Evolutionary conservation across 768 basidiomycete genomes (phyloP).

Genomic region (Dacryopinax spathularia): DNA sequence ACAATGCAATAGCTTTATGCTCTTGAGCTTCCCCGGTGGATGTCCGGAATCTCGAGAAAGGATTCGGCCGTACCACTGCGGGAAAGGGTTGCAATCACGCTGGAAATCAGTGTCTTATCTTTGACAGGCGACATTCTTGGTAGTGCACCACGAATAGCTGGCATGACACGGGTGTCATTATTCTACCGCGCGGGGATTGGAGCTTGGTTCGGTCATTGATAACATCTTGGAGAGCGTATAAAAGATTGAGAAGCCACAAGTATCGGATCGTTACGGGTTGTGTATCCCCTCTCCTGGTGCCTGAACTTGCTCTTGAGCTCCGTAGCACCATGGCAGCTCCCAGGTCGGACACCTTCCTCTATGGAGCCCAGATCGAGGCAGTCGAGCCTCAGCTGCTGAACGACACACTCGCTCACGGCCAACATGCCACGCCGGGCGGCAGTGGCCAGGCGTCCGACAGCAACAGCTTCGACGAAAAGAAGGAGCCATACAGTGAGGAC

Average conservation of each 20-base stretch:
- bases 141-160: neutral
- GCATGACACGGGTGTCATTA: neutral
- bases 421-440: neutral
- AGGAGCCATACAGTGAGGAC: neutral
- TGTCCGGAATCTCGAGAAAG: too few species aligned
- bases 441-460: neutral
- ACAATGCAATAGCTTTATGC: neutral
- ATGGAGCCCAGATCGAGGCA: neutral
- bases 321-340: neutral
- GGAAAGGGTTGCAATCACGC: neutral
- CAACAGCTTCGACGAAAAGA: neutral
- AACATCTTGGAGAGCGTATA: neutral
- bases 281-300: neutral
- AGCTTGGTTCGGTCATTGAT: neutral
- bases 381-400: neutral
- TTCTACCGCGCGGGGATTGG: neutral
- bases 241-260: neutral
- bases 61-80: neutral
- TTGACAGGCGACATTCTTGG: neutral
- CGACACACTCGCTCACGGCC: neutral
- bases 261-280: neutral
- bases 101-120: neutral
- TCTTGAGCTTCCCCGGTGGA: neutral
- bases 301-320: neutral
- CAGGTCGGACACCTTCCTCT: neutral